A percentile compares a stretch with the other conserved stretches of the same genome.
Evolutionary conservation across 768 basidiomycete genomes (phyloP).

Genomic region (Boletus huronensis): DNA sequence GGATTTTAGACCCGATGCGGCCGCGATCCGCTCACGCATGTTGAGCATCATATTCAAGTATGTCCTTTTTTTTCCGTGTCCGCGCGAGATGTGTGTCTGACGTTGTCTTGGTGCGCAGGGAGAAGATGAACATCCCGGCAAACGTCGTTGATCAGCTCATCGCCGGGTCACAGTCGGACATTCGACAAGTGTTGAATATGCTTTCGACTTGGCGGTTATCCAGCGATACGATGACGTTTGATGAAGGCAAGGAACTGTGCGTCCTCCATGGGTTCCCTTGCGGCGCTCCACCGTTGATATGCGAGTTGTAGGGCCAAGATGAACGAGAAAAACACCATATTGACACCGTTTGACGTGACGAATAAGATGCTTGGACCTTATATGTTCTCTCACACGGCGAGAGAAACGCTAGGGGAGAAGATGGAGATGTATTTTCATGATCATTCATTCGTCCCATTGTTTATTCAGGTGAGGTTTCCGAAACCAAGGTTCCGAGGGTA

Average conservation of each 20-base stretch:
- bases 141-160: constrained; percentile 93
- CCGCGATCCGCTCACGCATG: constrained; percentile 78
- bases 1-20: constrained; percentile 66
- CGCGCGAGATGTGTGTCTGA: neutral
- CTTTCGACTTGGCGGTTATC: constrained; percentile 96
- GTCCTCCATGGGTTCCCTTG: constrained; percentile 27
- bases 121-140: constrained; percentile 88
- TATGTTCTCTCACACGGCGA: constrained; percentile 76
- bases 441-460: constrained; percentile 88
- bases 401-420: constrained; percentile 84
- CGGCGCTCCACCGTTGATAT: constrained; percentile 1
- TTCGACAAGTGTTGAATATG: constrained; percentile 97
- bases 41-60: constrained; percentile 88
- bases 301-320: constrained; percentile 59
- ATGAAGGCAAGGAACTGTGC: constrained; percentile 88
- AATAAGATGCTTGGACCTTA: constrained; percentile 89
- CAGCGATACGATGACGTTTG: constrained; percentile 77
- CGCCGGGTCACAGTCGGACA: constrained; percentile 86
- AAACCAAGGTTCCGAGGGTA: neutral
- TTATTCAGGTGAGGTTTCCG: constrained; percentile 74
- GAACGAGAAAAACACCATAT: constrained; percentile 89
- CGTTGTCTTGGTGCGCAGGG: constrained; percentile 44
- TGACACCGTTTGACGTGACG: constrained; percentile 93
- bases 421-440: constrained; percentile 98
- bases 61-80: constrained; percentile 26